Base-by-base conservation (phyloP, 192 early-diverging fungal species). In the Kappamyces sp. region DNA sequence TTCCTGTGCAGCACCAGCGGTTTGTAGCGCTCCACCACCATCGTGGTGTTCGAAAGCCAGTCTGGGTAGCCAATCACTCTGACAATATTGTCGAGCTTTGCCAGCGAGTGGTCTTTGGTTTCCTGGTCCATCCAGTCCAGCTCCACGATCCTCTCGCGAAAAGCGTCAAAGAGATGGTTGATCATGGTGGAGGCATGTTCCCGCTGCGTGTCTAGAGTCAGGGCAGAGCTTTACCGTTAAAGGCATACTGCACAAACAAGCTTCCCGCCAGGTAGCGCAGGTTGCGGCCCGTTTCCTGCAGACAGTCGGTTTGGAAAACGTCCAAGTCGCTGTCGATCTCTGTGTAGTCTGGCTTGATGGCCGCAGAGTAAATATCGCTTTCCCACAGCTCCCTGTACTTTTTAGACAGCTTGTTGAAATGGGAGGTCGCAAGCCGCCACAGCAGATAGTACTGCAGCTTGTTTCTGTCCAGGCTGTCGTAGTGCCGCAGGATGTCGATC, bases 11-110 rank as follows among this genome's bases (percentile, higher is more conserved):
- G 66, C 0, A 46, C 61, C 22, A 87, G 32, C 22, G 72, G 66
- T 46, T 65, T 61, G 61, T 78, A 76, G 53, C 81, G 83, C 0
- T 68, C 61, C n/a, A 65, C 68, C 9, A 88, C 55, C 15, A 66
- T 69, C 30, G 61, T 49, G 4, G 79, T 45, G 60, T 88, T 73
- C 7, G 74, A 71, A 0, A 83, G 71, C 47, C 75, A 69, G 29
- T 68, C 64, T 2, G 76, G 81, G 49, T 81, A 88, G 3, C 78
- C 87, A 46, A 87, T 68, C 61, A 85, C 76, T 59, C 74, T 65
- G 30, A 70, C 51, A 36, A 86, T 76, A 15, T 67, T 47, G 58
- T 77, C 65, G 0, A 85, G 70, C 54, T 86, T 86, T 11, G 73
- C 62, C 5, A 75, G 55, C 1, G 85, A 83, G 40, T 63, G 69